Conservation (phyloP, 352 stramenopile species). For the Saprolegnia parasitica region DNA sequence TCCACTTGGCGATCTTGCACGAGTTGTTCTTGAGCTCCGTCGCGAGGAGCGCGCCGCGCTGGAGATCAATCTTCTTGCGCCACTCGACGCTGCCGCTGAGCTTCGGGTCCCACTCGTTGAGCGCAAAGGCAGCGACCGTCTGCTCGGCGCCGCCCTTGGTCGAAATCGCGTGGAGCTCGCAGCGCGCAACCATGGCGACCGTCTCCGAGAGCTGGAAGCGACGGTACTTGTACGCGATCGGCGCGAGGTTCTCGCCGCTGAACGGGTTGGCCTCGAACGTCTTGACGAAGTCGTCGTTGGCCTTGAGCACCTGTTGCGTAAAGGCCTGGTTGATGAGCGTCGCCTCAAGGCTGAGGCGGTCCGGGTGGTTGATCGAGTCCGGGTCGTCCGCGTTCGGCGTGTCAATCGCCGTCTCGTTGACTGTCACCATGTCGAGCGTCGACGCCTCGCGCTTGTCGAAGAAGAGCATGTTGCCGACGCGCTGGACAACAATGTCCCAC, state of each 20-base stretch:
- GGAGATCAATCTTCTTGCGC: constrained; percentile 96
- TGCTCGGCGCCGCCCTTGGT: constrained; percentile 83
- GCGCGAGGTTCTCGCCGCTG: constrained; percentile 91
- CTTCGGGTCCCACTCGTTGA: constrained; percentile 98
- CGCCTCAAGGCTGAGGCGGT: constrained; percentile 93
- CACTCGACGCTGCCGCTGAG: constrained; percentile 84
- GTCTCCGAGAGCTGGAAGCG: constrained; percentile 92
- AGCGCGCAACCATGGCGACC: constrained; percentile 89
- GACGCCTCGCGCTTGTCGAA: constrained; percentile 96
- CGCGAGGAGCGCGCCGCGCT: constrained; percentile 93
- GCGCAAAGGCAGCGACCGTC: constrained; percentile 92
- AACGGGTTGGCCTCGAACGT: constrained; percentile 89
- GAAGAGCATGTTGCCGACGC: constrained; percentile 93
- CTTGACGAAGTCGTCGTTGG: constrained; percentile 44
- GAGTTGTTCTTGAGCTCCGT: constrained; percentile 99
- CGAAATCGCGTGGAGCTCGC: constrained; percentile 91
- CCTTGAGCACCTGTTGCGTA: constrained; percentile 94
- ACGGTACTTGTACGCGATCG: constrained; percentile 95
- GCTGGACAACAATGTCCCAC: constrained; percentile 95
- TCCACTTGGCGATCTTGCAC: constrained; percentile 98
- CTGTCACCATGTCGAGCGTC: constrained; percentile 92
- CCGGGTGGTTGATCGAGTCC: constrained; percentile 94
- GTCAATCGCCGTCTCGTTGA: constrained; percentile 94
- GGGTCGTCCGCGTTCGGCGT: constrained; percentile 78
- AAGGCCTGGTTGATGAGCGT: constrained; percentile 99